phyloP scores from a whole-genome alignment of 352 stramenopile genomes.

The Phytophthora brassicae region DNA sequence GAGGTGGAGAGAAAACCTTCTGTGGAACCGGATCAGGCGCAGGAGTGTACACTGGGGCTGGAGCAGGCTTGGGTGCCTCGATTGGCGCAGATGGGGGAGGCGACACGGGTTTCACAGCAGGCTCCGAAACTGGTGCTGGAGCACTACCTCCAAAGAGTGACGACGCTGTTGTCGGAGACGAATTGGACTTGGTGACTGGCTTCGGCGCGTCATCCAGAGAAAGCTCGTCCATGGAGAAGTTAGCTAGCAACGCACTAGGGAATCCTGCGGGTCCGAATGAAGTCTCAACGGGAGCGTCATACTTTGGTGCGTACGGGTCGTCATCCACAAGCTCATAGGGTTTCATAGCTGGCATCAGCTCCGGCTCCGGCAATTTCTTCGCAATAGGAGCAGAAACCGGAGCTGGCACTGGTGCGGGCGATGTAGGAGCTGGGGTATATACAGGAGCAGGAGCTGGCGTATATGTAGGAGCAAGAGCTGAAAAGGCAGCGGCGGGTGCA shows the following conservation, averaged over 20 bases:
- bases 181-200: slow-evolving; percentile 13
- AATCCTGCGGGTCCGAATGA: slow-evolving; percentile 28
- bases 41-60: slow-evolving; percentile 5
- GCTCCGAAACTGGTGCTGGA: slow-evolving; percentile 8
- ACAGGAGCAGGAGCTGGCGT: slow-evolving; percentile 1
- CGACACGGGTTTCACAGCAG: slow-evolving; percentile 10
- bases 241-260: slow-evolving; percentile 38
- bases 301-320: slow-evolving; percentile 28
- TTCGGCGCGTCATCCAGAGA: slow-evolving; percentile 30
- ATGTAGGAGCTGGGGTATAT: slow-evolving; percentile 6
- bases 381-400: slow-evolving; percentile 13
- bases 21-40: slow-evolving; percentile 13
- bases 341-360: slow-evolving; percentile 36
- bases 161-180: slow-evolving; percentile 19
- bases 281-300: slow-evolving; percentile 10
- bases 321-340: slow-evolving; percentile 38
- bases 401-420: slow-evolving; percentile 5
- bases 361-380: slow-evolving; percentile 28
- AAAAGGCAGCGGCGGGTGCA: slow-evolving; percentile 18
- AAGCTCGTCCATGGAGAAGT: slow-evolving; percentile 54
- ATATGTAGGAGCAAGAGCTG: too few relatives aligned
- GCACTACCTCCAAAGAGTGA: slow-evolving; percentile 34
- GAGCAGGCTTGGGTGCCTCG: slow-evolving; percentile 8
- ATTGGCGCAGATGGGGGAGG: slow-evolving; percentile 10
- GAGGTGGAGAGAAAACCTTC: background rate